These are phyloP conservation scores for Carex pumila DNA, from an alignment of 176 grass and related monocot genomes.

Conservation along the genomic window DNA sequence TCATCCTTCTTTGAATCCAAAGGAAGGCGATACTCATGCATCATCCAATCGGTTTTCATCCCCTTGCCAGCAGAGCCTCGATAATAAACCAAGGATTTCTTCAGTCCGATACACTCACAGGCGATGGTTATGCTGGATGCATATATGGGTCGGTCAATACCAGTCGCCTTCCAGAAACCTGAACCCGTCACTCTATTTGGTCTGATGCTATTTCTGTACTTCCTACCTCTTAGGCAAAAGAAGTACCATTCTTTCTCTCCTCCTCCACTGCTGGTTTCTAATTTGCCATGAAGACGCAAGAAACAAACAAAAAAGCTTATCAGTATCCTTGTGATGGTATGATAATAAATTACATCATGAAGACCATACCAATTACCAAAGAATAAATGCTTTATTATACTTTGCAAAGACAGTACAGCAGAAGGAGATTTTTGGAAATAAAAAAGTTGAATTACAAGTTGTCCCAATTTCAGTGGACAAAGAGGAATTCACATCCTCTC, in stretches of 20 bases:
- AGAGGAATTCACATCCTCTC: not conserved
- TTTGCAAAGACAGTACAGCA: not conserved
- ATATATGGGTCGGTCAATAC: constrained; percentile 66
- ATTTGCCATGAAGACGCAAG: not conserved
- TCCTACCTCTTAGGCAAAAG: constrained; percentile 72
- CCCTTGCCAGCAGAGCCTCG: constrained; percentile 72
- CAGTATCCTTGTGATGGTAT: not conserved
- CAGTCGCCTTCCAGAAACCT: constrained; percentile 95
- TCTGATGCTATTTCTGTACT: constrained; percentile 81
- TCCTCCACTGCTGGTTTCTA: constrained; percentile 36
- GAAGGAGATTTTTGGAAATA: not conserved
- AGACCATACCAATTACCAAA: not conserved
- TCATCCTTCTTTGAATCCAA: not conserved
- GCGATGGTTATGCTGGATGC: not conserved
- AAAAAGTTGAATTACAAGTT: not conserved
- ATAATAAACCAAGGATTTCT: constrained; percentile 92
- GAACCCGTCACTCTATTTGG: constrained; percentile 72
- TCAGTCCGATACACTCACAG: constrained; percentile 54
- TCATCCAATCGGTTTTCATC: constrained; percentile 95
- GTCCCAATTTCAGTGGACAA: not conserved
- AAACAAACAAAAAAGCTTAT: not conserved
- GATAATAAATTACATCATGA: not conserved
- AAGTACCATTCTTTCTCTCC: constrained; percentile 83
- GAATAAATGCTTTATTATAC: not conserved
- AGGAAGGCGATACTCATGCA: constrained; percentile 89